These are phyloP conservation scores for Moniliella sp. DNA, from an alignment of 1,284 basidiomycete species.

Conservation along the genomic window DNA sequence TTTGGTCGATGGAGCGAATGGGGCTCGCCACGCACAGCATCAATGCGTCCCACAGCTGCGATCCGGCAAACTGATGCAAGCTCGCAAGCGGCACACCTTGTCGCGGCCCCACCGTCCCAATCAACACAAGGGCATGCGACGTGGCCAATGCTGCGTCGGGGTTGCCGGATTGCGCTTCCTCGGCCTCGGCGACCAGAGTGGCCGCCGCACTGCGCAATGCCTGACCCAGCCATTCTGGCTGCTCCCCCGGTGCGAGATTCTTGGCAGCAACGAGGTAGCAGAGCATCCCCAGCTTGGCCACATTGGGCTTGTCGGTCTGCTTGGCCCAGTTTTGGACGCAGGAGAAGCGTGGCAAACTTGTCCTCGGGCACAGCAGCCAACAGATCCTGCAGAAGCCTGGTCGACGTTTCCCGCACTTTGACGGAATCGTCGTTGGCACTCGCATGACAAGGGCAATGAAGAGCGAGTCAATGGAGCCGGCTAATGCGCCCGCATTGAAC, in stretches of 20 bases:
- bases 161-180: neutral
- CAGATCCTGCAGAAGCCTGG: conserved; percentile 56
- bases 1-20: too few species aligned
- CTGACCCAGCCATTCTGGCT: conserved; percentile 1
- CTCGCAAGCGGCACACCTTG: conserved; percentile 39
- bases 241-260: neutral
- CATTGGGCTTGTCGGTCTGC: conserved; percentile 42
- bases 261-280: conserved; percentile 14
- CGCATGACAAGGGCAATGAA: conserved; percentile 81
- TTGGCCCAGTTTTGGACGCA: conserved; percentile 58
- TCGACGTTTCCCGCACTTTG: conserved; percentile 68
- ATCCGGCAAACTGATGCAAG: conserved; percentile 43
- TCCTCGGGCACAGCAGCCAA: conserved; percentile 48
- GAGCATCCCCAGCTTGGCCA: conserved; percentile 54
- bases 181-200: conserved; percentile 2
- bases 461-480: conserved; percentile 66
- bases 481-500: conserved; percentile 55
- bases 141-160: conserved; percentile 3
- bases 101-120: conserved; percentile 23
- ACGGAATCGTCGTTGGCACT: conserved; percentile 71
- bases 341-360: conserved; percentile 32
- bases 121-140: conserved; percentile 1
- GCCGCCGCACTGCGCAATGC: conserved; percentile 1
- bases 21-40: too few species aligned
- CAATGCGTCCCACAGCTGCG: neutral